Base-by-base conservation (phyloP, 73 alveolate species). In the Tetrahymena elliotti region DNA sequence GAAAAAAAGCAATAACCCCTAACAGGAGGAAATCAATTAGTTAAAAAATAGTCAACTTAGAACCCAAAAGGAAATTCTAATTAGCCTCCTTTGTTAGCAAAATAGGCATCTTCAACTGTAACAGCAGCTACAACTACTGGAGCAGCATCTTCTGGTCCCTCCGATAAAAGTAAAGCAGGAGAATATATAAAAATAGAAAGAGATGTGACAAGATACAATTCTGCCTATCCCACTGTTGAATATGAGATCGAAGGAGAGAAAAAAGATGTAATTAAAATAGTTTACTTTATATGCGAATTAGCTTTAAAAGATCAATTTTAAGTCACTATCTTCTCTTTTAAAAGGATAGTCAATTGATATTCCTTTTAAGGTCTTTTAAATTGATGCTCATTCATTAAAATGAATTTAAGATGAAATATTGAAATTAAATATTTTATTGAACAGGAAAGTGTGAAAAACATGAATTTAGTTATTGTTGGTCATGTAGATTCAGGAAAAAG, bases 401-500 rank as follows among this genome's bases (percentile, higher is more conserved):
- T 47, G n/a, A n/a, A n/a, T 47, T 47, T 12, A 41, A 41, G 31
- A 47, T 47, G 82, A 68, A 68, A 24, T 68, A 1, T 68, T 68
- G 1, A 27, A 68, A 68, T 6, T 7, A 7, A 12, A 68, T 27
- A 68, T 68, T 68, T 3, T 18, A 68, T 27, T 68, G 34, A 68
- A 27, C 36, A 68, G 88, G 88, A 68, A 24, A 16, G 20, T 27
- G 88, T 68, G 11, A 68, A 68, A 31, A 68, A 68, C 10, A 38
- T 37, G 38, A 94, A 92, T 9, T 40, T 94, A 83, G 92, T 83
- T 38, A 94, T 94, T 39, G 83, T 83, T 37, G 94, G 96, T 36
- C 94, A 83, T 39, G 94, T 94, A 3, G 96, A 94, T 92, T 37
- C 96, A 18, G 96, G 96, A n/a, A 94, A 94, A 39, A 94, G 96